Conservation (phyloP, 169 alveolate genomes). For the Plasmodium fragile region DNA sequence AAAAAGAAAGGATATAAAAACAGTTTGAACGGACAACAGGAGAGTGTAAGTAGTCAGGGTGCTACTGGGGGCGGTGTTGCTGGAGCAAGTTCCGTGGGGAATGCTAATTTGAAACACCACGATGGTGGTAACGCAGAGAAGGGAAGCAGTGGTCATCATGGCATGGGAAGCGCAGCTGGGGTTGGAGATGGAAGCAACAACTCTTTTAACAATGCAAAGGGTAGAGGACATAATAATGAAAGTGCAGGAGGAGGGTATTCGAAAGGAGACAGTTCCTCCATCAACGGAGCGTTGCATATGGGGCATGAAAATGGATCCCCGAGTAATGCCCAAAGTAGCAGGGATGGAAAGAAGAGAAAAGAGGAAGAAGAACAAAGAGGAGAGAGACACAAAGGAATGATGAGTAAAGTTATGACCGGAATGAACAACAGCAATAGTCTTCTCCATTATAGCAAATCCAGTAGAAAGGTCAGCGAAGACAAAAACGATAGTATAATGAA, state of each 20-base stretch:
- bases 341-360: slow-evolving; percentile 4
- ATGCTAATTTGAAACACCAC: background rate
- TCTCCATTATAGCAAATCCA: background rate
- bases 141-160: background rate
- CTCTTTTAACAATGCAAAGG: background rate
- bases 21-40: background rate
- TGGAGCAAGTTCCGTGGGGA: background rate
- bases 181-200: background rate
- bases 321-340: background rate
- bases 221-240: background rate
- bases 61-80: background rate
- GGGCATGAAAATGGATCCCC: background rate
- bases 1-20: slow-evolving; percentile 17
- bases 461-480: background rate
- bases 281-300: background rate
- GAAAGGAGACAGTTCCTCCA: background rate
- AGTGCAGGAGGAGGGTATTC: background rate
- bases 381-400: background rate
- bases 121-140: background rate
- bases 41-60: background rate
- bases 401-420: background rate
- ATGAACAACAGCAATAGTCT: background rate
- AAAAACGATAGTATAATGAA: background rate
- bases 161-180: background rate
- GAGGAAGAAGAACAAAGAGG: background rate